phyloP scores from a whole-genome alignment of 2,329 filamentous ascomycete genomes.

The Alternaria arborescens region DNA sequence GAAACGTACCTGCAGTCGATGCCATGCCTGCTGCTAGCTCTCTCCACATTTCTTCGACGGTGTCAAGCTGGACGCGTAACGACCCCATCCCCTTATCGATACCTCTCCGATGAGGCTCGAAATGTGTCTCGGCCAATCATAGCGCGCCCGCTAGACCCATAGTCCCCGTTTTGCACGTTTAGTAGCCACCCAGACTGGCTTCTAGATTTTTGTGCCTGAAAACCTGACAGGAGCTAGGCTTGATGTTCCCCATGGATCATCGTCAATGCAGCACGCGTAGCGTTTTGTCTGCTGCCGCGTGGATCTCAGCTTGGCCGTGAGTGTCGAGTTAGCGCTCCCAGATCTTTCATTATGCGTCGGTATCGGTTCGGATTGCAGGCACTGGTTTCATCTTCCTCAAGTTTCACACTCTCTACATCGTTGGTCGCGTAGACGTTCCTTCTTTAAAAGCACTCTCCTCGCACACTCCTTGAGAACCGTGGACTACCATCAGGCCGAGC shows the following conservation, averaged over 20 bases:
- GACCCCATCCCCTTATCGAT: conserved; percentile 33
- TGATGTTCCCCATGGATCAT: conserved; percentile 14
- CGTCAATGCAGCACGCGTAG: conserved; percentile 26
- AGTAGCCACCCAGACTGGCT: conserved; percentile 18
- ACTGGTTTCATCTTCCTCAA: conserved; percentile 30
- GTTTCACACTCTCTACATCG: conserved; percentile 25
- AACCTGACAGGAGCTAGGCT: conserved; percentile 17
- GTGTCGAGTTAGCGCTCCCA: conserved; percentile 27
- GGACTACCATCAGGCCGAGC: conserved; percentile 43
- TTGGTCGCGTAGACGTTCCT: conserved; percentile 25
- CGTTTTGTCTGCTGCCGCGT: conserved; percentile 32
- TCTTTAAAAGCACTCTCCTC: conserved; percentile 40
- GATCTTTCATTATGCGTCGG: conserved; percentile 33
- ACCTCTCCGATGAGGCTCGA: conserved; percentile 23
- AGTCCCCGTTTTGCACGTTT: conserved; percentile 22
- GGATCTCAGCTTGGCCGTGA: conserved; percentile 23
- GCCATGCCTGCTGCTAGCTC: conserved; percentile 27
- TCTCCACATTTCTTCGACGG: conserved; percentile 44
- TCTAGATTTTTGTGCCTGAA: conserved; percentile 19
- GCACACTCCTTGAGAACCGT: conserved; percentile 36
- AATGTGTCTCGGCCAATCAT: conserved; percentile 32
- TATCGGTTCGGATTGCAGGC: conserved; percentile 19
- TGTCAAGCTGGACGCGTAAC: conserved; percentile 46
- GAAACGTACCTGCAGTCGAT: conserved; percentile 30
- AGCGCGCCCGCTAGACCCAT: conserved; percentile 9